These are phyloP conservation scores for Dictyostelium brefeldianum DNA, from an alignment of 78 protist genomes.

Conservation along the genomic window DNA sequence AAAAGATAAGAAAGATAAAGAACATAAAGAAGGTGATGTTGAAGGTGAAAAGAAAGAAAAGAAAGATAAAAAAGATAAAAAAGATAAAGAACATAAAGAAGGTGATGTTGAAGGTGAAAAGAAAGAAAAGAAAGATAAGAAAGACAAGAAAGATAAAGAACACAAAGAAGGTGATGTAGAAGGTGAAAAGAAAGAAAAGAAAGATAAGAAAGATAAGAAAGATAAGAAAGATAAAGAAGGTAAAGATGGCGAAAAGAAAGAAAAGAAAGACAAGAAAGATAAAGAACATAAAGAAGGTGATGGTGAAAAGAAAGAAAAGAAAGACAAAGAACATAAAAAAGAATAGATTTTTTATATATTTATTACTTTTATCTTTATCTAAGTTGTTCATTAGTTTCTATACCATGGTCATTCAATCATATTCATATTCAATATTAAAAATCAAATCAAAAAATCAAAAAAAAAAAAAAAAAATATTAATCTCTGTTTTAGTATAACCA, in stretches of 20 bases:
- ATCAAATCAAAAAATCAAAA: no score
- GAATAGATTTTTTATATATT: not conserved
- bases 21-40: not conserved
- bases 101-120: not conserved
- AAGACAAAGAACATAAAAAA: not conserved
- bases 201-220: not conserved
- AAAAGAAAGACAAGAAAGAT: not conserved
- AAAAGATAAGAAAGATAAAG: conserved; percentile 10
- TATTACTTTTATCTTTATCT: no score
- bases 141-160: conserved; percentile 16
- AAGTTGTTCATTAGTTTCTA: no score
- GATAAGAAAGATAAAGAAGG: not conserved
- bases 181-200: not conserved
- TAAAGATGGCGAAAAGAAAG: not conserved
- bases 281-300: conserved; percentile 16
- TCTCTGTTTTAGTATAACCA: no score
- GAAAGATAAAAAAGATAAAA: not conserved
- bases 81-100: not conserved
- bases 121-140: not conserved
- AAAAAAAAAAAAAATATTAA: no score
- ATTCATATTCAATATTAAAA: no score
- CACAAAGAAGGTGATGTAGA: conserved; percentile 26
- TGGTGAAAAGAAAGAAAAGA: not conserved
- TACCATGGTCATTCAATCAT: no score
- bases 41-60: not conserved